A percentile compares a stretch with the other conserved stretches of the same genome.
phyloP scores from a whole-genome alignment of 441 rosid genomes.

The Arabidopsis lyrata region DNA sequence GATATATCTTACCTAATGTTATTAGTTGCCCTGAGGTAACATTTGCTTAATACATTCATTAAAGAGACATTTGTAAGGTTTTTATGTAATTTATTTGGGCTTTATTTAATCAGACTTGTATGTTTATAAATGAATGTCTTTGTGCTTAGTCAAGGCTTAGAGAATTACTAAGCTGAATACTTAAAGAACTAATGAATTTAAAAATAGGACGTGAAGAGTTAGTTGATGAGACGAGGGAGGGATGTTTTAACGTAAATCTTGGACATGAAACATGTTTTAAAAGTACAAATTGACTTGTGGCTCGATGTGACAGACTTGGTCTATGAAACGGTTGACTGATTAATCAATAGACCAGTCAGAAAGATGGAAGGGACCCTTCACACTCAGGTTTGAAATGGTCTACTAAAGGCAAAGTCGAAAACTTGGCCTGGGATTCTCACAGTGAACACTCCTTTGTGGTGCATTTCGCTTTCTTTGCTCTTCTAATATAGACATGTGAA shows the following conservation, averaged over 20 bases:
- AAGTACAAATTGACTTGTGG: slow-evolving; percentile 5
- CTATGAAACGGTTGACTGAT: slow-evolving; percentile 5
- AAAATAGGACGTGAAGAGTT: slow-evolving; percentile 34
- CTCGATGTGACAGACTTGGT: slow-evolving; percentile 24
- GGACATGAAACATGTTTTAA: background rate
- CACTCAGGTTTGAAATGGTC: slow-evolving; percentile 84
- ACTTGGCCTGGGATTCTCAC: slow-evolving; percentile 94
- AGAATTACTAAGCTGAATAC: slow-evolving; percentile 14
- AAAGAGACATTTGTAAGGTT: slow-evolving; percentile 26
- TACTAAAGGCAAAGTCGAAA: slow-evolving; percentile 74
- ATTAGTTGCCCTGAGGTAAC: slow-evolving; percentile 39
- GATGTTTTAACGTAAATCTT: background rate
- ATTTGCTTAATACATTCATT: slow-evolving; percentile 21
- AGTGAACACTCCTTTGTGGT: slow-evolving; percentile 83
- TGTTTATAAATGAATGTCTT: slow-evolving; percentile 16
- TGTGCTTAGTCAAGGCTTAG: slow-evolving; percentile 25
- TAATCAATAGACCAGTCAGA: slow-evolving; percentile 49
- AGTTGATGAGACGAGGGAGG: slow-evolving; percentile 26
- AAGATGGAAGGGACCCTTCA: slow-evolving; percentile 76
- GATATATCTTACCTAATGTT: slow-evolving; percentile 25
- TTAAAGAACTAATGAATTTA: slow-evolving; percentile 1
- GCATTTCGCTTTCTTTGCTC: slow-evolving; percentile 42
- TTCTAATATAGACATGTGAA: background rate
- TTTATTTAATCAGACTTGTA: slow-evolving; percentile 2
- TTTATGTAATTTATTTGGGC: slow-evolving; percentile 6